Conservation (phyloP, 2,329 filamentous ascomycete species). For the Paecilomyces variotii region DNA sequence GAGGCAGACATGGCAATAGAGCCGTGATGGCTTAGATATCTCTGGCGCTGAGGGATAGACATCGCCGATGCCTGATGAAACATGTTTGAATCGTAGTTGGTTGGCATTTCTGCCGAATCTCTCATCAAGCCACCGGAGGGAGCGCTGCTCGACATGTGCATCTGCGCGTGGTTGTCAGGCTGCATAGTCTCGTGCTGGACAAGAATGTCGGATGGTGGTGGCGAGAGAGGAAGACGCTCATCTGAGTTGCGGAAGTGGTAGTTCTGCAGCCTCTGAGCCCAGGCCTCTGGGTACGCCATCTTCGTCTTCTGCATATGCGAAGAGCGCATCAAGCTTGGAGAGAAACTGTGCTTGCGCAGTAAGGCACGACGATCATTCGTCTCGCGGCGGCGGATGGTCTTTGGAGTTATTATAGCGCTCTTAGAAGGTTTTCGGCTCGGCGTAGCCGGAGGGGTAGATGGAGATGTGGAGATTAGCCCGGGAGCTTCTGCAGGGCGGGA, state of each 20-base stretch:
- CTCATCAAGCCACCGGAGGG: slow-evolving; percentile 28
- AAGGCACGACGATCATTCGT: slow-evolving; percentile 30
- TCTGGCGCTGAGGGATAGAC: slow-evolving; percentile 24
- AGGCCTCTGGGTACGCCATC: slow-evolving; percentile 38
- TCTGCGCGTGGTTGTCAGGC: slow-evolving; percentile 19
- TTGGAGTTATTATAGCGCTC: slow-evolving; percentile 29
- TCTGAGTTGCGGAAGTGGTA: slow-evolving; percentile 41
- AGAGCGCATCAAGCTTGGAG: slow-evolving; percentile 49
- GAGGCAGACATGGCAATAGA: slow-evolving; percentile 23
- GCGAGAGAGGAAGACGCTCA: slow-evolving; percentile 36
- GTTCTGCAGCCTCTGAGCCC: slow-evolving; percentile 48
- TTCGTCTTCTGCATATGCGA: slow-evolving; percentile 38
- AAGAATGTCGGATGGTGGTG: slow-evolving; percentile 38
- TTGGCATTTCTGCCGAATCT: slow-evolving; percentile 21
- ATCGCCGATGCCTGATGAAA: slow-evolving; percentile 26
- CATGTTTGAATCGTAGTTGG: slow-evolving; percentile 24
- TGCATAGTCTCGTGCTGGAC: slow-evolving; percentile 31
- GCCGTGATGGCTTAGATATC: slow-evolving; percentile 23
- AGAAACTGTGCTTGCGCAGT: slow-evolving; percentile 36
- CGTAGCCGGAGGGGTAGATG: slow-evolving; percentile 30
- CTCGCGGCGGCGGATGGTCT: slow-evolving; percentile 32
- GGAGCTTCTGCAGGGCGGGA: slow-evolving; percentile 13
- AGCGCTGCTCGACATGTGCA: slow-evolving; percentile 18
- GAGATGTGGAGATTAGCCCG: slow-evolving; percentile 18
- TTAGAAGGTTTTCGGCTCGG: slow-evolving; percentile 28